Evolutionary conservation across 1,139 yeast genomes (phyloP).

Genomic region (Diutina siamensis): DNA sequence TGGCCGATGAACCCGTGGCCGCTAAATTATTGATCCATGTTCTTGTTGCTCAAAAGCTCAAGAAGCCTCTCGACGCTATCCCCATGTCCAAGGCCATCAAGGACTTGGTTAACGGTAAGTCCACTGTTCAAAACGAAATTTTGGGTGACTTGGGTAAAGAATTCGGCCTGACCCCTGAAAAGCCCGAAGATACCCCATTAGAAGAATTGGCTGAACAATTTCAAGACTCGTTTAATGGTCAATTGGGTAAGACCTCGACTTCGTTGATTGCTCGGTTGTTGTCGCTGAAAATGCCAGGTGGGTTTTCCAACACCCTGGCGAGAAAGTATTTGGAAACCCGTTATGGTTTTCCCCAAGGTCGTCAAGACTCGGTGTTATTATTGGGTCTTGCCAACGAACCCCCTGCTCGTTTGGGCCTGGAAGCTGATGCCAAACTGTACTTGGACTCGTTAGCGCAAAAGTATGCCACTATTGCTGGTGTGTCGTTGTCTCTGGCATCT

Average conservation of each 20-base stretch:
- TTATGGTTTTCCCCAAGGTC: slow-evolving; percentile 86
- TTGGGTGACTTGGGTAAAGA: slow-evolving; percentile 97
- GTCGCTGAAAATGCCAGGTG: slow-evolving; percentile 99
- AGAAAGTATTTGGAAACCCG: slow-evolving; percentile 84
- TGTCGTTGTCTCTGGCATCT: slow-evolving; percentile 55
- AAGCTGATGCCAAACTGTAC: slow-evolving; percentile 81
- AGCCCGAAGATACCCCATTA: slow-evolving; percentile 96
- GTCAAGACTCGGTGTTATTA: slow-evolving; percentile 85
- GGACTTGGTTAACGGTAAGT: slow-evolving; percentile 95
- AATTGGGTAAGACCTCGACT: slow-evolving; percentile 85
- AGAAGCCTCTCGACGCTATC: slow-evolving; percentile 76
- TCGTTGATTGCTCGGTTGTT: slow-evolving; percentile 83
- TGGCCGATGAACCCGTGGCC: slow-evolving; percentile 83
- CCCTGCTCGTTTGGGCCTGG: slow-evolving; percentile 73
- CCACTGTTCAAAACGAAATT: slow-evolving; percentile 96
- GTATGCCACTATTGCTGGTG: slow-evolving; percentile 75
- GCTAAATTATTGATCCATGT: slow-evolving; percentile 79
- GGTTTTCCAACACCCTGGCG: slow-evolving; percentile 82
- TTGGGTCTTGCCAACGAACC: slow-evolving; percentile 85
- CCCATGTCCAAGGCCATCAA: slow-evolving; percentile 90
- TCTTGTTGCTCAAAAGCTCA: slow-evolving; percentile 88
- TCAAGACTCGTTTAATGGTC: slow-evolving; percentile 83
- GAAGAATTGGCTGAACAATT: slow-evolving; percentile 90
- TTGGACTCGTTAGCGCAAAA: slow-evolving; percentile 74
- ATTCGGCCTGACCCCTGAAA: slow-evolving; percentile 95